Evolutionary conservation across 768 basidiomycete species (phyloP).

Genomic region (Leccinum obscurum): DNA sequence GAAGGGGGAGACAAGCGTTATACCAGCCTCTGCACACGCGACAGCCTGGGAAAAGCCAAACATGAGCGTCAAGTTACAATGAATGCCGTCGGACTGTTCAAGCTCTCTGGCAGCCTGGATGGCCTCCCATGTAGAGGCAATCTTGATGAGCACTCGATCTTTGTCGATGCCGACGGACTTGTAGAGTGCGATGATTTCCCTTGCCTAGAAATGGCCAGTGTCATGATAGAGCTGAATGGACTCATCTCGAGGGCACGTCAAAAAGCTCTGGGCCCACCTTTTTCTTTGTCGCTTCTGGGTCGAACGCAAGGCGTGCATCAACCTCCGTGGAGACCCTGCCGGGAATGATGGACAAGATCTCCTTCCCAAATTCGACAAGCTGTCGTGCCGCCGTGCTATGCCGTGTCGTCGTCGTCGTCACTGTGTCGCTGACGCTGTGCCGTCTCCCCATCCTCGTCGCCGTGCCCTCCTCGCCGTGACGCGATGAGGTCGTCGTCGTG

Average conservation of each 20-base stretch:
- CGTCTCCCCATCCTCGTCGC: no score
- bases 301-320: slow-evolving; percentile 93
- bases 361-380: slow-evolving; percentile 91
- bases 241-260: background rate
- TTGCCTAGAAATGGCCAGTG: slow-evolving; percentile 44
- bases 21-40: slow-evolving; percentile 94
- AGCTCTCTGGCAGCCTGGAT: slow-evolving; percentile 96
- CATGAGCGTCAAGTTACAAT: slow-evolving; percentile 96
- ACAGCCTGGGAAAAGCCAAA: slow-evolving; percentile 98
- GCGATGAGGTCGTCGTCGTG: no score
- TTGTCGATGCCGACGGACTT: slow-evolving; percentile 84
- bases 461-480: no score
- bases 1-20: slow-evolving; percentile 96
- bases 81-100: slow-evolving; percentile 84
- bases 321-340: slow-evolving; percentile 98
- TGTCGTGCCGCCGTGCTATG: no score
- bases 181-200: slow-evolving; percentile 87
- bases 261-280: slow-evolving; percentile 46
- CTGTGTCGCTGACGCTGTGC: no score
- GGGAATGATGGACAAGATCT: slow-evolving; percentile 89
- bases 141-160: slow-evolving; percentile 95
- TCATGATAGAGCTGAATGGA: background rate
- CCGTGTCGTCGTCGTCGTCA: no score
- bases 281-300: slow-evolving; percentile 82
- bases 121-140: slow-evolving; percentile 98